These are phyloP conservation scores for Pseudopyrenochaeta lycopersici DNA, from an alignment of 2,329 filamentous ascomycete genomes.

Conservation along the genomic window DNA sequence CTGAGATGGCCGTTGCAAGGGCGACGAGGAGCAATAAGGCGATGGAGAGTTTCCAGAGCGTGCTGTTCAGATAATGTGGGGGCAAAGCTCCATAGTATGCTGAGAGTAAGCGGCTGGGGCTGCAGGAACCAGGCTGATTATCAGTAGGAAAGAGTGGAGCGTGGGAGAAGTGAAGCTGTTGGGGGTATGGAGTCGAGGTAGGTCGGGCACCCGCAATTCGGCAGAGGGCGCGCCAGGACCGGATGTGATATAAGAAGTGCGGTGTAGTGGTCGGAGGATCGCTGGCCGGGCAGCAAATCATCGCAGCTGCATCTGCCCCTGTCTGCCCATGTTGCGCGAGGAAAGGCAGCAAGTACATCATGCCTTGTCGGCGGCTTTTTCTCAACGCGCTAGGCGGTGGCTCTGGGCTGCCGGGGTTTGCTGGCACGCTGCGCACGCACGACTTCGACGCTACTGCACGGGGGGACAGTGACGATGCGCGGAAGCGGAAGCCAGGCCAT, in stretches of 20 bases:
- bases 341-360: conserved; percentile 32
- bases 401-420: conserved; percentile 13
- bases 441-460: conserved; percentile 37
- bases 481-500: conserved; percentile 34
- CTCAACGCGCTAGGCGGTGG: conserved; percentile 27
- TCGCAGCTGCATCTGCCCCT: conserved; percentile 29
- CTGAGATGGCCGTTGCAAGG: background rate
- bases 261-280: conserved; percentile 42
- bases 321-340: conserved; percentile 36
- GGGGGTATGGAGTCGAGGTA: conserved; percentile 21
- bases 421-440: conserved; percentile 28
- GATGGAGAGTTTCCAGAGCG: conserved; percentile 12
- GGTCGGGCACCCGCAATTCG: conserved; percentile 27
- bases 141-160: conserved; percentile 8
- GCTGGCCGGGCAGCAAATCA: conserved; percentile 41
- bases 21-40: conserved; percentile 6
- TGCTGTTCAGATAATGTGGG: conserved; percentile 23
- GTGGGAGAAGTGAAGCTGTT: conserved; percentile 22
- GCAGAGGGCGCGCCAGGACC: conserved; percentile 32
- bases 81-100: conserved; percentile 27
- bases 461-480: conserved; percentile 34
- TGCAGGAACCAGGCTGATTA: conserved; percentile 17
- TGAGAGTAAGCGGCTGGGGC: conserved; percentile 12
- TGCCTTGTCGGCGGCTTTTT: conserved; percentile 37
- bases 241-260: conserved; percentile 44